These are phyloP conservation scores for Polymyxa betae DNA, from an alignment of 208 protist genomes.

Conservation along the genomic window DNA sequence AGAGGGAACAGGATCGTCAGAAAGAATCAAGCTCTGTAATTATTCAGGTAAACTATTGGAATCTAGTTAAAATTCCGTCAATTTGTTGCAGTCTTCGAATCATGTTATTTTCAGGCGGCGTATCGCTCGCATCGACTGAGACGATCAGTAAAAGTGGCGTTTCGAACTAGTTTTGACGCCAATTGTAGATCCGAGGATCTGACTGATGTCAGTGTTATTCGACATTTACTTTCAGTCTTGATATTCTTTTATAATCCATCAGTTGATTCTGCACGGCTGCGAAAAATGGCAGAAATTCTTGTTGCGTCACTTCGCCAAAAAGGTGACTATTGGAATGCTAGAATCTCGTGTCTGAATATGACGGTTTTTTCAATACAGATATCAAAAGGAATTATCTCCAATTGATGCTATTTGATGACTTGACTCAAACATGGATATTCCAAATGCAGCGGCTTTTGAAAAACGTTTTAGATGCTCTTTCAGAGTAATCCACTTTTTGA, in stretches of 20 bases:
- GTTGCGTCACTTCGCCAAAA: background rate
- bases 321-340: background rate
- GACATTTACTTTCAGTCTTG: background rate
- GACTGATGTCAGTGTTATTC: background rate
- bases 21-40: background rate
- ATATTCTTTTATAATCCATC: background rate
- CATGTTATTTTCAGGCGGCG: background rate
- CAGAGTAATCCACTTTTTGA: background rate
- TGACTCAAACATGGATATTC: background rate
- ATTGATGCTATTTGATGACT: background rate
- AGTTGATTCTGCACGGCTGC: background rate
- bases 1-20: background rate
- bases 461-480: background rate
- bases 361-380: no score
- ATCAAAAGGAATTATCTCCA: background rate
- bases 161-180: constrained; percentile 3
- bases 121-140: constrained; percentile 16
- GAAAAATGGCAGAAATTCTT: background rate
- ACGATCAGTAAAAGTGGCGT: background rate
- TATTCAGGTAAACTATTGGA: no score
- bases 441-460: background rate
- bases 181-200: background rate
- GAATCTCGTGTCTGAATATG: background rate
- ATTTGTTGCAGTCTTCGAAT: background rate
- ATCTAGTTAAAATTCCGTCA: no score